phyloP scores from a whole-genome alignment of 2,329 filamentous ascomycete genomes.

The Fusarium devonianum region DNA sequence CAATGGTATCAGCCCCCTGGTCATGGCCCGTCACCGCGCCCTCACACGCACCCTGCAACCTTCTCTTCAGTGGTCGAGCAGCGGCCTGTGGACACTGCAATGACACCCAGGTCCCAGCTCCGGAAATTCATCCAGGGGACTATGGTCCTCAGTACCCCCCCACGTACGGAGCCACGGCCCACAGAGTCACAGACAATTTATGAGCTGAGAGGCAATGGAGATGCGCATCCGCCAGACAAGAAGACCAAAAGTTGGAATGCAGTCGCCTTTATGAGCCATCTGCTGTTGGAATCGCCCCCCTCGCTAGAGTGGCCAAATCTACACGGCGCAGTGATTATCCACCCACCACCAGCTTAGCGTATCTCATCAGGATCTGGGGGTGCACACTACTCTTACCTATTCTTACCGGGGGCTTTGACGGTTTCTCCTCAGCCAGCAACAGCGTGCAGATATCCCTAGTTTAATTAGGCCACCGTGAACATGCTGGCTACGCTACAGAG shows the following conservation, averaged over 20 bases:
- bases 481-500: constrained; percentile 17
- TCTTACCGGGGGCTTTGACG: too few species aligned
- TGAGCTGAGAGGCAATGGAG: constrained; percentile 5
- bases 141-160: constrained; percentile 18
- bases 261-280: constrained; percentile 21
- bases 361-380: constrained; percentile 26
- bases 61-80: constrained; percentile 26
- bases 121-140: constrained; percentile 31
- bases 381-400: too few species aligned
- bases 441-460: constrained; percentile 19
- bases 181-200: constrained; percentile 1
- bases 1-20: constrained; percentile 31
- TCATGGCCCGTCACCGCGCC: constrained; percentile 36
- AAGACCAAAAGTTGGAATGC: constrained; percentile 30
- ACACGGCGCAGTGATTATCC: constrained; percentile 30
- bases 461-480: too few species aligned
- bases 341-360: constrained; percentile 25
- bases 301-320: constrained; percentile 20
- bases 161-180: constrained; percentile 10
- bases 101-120: constrained; percentile 10
- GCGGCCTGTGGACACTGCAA: constrained; percentile 16
- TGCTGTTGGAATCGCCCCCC: constrained; percentile 18
- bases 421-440: constrained; percentile 29
- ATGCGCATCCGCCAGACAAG: constrained; percentile 1
- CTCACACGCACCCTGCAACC: constrained; percentile 32